A percentile compares a stretch with the other conserved stretches of the same genome.
phyloP scores from a whole-genome alignment of 306 rosid species.

The Prunus mume region DNA sequence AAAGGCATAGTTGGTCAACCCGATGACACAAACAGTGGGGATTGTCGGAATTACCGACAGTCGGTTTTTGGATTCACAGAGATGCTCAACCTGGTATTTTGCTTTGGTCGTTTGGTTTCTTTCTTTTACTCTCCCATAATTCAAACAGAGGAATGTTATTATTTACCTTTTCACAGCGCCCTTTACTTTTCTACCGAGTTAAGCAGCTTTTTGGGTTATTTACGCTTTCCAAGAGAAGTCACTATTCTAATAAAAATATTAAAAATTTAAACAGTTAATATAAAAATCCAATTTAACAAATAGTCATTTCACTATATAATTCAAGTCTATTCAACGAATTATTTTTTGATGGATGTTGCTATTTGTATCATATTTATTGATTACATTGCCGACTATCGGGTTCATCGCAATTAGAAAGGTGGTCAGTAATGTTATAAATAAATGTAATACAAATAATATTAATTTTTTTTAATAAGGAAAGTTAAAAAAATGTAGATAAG shows the following conservation, averaged over 20 bases:
- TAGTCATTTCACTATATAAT: too few relatives aligned
- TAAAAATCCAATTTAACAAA: too few relatives aligned
- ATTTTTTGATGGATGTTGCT: rapidly evolving
- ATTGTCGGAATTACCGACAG: not conserved
- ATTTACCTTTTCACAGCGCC: not conserved
- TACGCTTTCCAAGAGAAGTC: not conserved
- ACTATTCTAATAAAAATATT: not conserved
- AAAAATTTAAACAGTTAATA: not conserved
- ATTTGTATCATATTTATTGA: too few relatives aligned
- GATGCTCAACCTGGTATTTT: not conserved
- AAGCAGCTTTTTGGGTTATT: not conserved
- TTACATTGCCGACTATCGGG: rapidly evolving
- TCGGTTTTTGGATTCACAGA: not conserved
- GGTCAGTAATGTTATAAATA: too few relatives aligned
- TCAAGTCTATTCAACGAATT: too few relatives aligned
- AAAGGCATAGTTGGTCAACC: constrained; percentile 14
- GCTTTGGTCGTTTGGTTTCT: not conserved
- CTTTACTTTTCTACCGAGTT: not conserved
- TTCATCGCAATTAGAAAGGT: too few relatives aligned
- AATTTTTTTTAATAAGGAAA: too few relatives aligned
- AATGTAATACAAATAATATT: too few relatives aligned
- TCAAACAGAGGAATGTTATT: not conserved
- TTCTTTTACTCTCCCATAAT: not conserved
- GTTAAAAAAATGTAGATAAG: too few relatives aligned
- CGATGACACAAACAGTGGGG: not conserved